Percentiles rank a stretch among this genome's conserved stretches.
Conservation (phyloP, 2,329 filamentous ascomycete species). For the Dothideomycetes sp. region DNA sequence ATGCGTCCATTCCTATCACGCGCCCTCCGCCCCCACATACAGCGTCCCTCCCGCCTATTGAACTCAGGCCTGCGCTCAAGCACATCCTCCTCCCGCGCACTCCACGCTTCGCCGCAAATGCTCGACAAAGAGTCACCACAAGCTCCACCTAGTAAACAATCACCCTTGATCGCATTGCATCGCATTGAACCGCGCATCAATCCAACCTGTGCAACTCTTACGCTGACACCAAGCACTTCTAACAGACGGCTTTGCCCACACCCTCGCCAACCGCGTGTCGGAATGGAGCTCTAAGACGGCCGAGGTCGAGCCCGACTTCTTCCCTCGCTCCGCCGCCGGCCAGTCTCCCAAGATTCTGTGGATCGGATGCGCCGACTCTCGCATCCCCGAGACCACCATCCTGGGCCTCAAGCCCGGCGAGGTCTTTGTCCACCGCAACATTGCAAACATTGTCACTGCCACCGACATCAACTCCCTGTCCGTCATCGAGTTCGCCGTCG, state of each 20-base stretch:
- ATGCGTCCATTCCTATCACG: neutral
- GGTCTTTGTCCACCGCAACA: conserved; percentile 83
- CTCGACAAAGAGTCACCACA: too few species aligned
- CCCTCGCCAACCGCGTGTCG: conserved; percentile 53
- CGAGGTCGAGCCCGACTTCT: conserved; percentile 59
- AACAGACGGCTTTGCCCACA: conserved; percentile 48
- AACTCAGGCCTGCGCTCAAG: too few species aligned
- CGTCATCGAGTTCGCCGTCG: conserved; percentile 72
- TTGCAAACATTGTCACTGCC: conserved; percentile 69
- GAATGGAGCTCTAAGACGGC: conserved; percentile 57
- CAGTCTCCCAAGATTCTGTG: conserved; percentile 62
- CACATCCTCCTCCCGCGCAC: too few species aligned
- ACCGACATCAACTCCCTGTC: conserved; percentile 64
- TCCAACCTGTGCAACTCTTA: too few species aligned
- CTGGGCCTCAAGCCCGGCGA: conserved; percentile 70
- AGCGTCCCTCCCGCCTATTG: neutral
- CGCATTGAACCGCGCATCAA: too few species aligned
- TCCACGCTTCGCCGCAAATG: neutral
- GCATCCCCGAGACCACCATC: conserved; percentile 73
- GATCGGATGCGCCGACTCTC: conserved; percentile 80
- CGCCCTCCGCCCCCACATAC: too few species aligned
- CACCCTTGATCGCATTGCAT: too few species aligned
- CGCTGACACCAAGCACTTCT: too few species aligned
- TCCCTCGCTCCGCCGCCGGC: conserved; percentile 54
- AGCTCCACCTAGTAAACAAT: too few species aligned